phyloP scores from a whole-genome alignment of 129 eudicot genomes.

The Oenanthe sinensis region DNA sequence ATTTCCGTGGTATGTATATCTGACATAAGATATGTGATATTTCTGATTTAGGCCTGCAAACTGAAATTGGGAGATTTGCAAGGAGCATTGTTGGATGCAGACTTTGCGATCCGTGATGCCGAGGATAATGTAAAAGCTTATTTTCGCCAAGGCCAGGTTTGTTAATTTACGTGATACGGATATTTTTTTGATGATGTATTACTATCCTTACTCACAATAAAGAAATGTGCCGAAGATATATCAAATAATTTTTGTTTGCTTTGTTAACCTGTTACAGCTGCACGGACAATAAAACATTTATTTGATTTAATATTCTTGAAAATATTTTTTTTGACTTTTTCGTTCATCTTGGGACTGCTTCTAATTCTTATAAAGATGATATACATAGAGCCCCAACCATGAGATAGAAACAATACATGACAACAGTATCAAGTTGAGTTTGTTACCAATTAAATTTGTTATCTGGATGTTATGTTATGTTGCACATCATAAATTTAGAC shows the following conservation, averaged over 20 bases:
- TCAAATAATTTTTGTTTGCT: background rate
- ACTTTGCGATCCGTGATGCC: slow-evolving; percentile 84
- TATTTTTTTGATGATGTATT: background rate
- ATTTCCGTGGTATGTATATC: background rate
- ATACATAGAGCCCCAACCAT: background rate
- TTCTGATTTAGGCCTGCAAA: slow-evolving; percentile 59
- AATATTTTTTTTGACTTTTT: background rate
- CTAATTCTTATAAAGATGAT: background rate
- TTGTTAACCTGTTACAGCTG: background rate
- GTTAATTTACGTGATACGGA: slow-evolving; percentile 7
- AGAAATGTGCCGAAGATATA: background rate
- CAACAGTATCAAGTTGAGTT: background rate
- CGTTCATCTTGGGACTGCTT: background rate
- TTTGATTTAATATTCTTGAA: background rate
- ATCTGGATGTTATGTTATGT: too few species aligned
- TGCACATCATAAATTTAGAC: background rate
- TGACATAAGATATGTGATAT: slow-evolving; percentile 12
- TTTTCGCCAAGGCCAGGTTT: slow-evolving; percentile 95
- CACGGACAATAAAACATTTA: background rate
- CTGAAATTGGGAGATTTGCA: slow-evolving; percentile 72
- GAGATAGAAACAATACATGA: too few species aligned
- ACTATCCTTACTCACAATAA: background rate
- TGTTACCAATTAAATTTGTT: background rate
- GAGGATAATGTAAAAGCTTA: slow-evolving; percentile 83
- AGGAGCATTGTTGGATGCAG: slow-evolving; percentile 88